Evolutionary conservation across 2,329 filamentous ascomycete species (phyloP).

Genomic region (Colletotrichum viniferum): DNA sequence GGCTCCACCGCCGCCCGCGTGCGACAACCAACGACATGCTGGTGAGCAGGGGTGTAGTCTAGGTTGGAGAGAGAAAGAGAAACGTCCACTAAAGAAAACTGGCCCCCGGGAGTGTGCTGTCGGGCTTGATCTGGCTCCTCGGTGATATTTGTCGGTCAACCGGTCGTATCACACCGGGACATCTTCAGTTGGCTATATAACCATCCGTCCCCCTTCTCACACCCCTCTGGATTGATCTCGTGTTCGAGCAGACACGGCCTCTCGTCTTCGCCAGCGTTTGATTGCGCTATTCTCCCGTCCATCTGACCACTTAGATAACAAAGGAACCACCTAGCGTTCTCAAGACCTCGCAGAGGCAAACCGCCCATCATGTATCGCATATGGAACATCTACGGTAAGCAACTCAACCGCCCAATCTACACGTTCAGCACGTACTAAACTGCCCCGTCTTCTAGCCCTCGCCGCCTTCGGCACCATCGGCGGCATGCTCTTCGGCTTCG

Average conservation of each 20-base stretch:
- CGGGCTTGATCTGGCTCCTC: not conserved
- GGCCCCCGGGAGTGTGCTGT: not conserved
- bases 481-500: slow-evolving; percentile 57
- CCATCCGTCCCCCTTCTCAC: not conserved
- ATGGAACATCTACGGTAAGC: slow-evolving; percentile 40
- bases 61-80: not conserved
- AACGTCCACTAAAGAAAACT: not conserved
- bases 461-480: slow-evolving; percentile 45
- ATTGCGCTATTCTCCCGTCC: not conserved
- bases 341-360: not conserved
- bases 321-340: not conserved
- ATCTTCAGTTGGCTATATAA: not conserved
- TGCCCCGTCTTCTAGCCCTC: slow-evolving; percentile 28
- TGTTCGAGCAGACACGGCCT: not conserved
- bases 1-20: not conserved
- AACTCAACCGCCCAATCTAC: not conserved
- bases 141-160: not conserved
- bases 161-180: not conserved
- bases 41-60: not conserved
- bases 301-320: not conserved
- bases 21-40: not conserved
- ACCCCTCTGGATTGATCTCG: not conserved
- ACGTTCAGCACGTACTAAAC: not conserved
- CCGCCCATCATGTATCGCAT: slow-evolving; percentile 35
- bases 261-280: not conserved